Percentiles rank a stretch among this genome's conserved stretches.
phyloP scores from a whole-genome alignment of 352 stramenopile species.

The Salisapilia sapeloensis region DNA sequence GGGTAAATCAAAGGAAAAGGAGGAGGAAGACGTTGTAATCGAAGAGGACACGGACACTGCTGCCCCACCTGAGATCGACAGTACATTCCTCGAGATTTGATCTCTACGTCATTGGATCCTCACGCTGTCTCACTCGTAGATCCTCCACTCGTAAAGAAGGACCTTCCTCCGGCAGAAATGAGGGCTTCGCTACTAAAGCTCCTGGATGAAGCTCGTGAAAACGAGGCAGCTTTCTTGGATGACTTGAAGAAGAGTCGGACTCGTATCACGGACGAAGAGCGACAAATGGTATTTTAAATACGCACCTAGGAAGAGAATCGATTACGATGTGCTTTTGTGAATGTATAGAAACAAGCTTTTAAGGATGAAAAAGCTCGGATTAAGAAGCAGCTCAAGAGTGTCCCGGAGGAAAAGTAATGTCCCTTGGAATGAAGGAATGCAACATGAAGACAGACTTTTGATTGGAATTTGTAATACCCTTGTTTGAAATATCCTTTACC shows the following conservation, averaged over 20 bases:
- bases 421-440: no score
- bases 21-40: constrained; percentile 7
- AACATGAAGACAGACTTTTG: no score
- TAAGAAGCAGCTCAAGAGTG: constrained; percentile 78
- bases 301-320: neutral
- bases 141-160: constrained; percentile 30
- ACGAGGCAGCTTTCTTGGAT: constrained; percentile 60
- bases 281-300: constrained; percentile 31
- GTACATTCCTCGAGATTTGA: constrained; percentile 1
- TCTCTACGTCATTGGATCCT: neutral
- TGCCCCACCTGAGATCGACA: constrained; percentile 2
- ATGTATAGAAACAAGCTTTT: constrained; percentile 48
- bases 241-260: constrained; percentile 47
- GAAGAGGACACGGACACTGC: constrained; percentile 1
- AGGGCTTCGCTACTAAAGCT: constrained; percentile 62
- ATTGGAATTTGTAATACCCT: no score
- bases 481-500: no score
- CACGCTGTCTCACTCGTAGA: constrained; percentile 5
- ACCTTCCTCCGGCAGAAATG: constrained; percentile 40
- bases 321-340: neutral
- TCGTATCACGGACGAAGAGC: constrained; percentile 40
- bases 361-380: constrained; percentile 74
- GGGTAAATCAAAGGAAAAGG: constrained; percentile 11
- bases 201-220: constrained; percentile 51
- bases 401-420: no score